Evolutionary conservation across 2,329 filamentous ascomycete species (phyloP).

Genomic region (Diaporthe capsici): DNA sequence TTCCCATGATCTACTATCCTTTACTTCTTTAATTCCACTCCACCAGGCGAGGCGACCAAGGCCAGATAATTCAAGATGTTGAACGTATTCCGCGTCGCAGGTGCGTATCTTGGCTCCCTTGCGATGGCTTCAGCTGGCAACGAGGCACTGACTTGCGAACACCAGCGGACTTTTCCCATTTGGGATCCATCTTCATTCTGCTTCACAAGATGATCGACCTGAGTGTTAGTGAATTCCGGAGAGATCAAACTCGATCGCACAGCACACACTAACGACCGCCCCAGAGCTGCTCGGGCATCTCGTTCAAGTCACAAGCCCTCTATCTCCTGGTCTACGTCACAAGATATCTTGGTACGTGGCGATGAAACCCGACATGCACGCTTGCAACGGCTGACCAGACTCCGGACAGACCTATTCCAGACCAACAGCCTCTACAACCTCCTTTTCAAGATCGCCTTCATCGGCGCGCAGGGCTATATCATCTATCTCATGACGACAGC

Average conservation of each 20-base stretch:
- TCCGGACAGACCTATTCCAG: conserved; percentile 81
- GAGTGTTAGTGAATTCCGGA: conserved; percentile 73
- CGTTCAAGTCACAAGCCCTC: conserved; percentile 97
- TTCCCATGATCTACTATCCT: conserved; percentile 31
- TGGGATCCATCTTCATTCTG: conserved; percentile 93
- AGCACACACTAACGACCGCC: conserved; percentile 43
- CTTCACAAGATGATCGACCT: conserved; percentile 96
- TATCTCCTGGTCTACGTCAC: conserved; percentile 96
- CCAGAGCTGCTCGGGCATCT: conserved; percentile 98
- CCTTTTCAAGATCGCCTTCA: conserved; percentile 96
- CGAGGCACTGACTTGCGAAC: conserved; percentile 43
- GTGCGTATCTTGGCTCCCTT: conserved; percentile 53
- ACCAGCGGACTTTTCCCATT: conserved; percentile 93
- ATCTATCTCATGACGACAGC: conserved; percentile 98
- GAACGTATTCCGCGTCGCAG: conserved; percentile 72
- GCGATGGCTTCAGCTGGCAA: conserved; percentile 38
- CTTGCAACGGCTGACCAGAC: conserved; percentile 37
- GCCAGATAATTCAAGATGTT: conserved; percentile 57
- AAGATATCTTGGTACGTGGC: conserved; percentile 83
- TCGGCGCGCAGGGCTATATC: conserved; percentile 90
- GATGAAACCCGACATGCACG: neutral
- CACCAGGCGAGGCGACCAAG: conserved; percentile 29
- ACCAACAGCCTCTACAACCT: conserved; percentile 91
- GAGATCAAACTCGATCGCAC: conserved; percentile 4
- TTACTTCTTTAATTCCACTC: conserved; percentile 22